Evolutionary conservation across 129 eudicot genomes (phyloP), one percentile per base, ranked within the genome.

Genomic region (Helianthus tuberosus): DNA sequence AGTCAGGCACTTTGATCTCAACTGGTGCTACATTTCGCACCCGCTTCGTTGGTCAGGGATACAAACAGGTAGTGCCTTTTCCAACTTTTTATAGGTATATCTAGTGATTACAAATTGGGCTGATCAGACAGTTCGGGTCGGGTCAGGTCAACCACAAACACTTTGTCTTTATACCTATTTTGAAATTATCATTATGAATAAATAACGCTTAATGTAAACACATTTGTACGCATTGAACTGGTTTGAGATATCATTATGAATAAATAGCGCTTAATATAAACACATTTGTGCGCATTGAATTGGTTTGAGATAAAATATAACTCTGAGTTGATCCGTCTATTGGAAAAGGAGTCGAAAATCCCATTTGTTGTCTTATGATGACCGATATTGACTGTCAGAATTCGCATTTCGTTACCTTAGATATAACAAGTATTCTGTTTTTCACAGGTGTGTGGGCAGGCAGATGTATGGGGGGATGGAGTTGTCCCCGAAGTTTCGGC

Each of bases 381-480:
- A 8, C 59, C 50, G 5, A 69, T 9, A 68, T 13, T 0, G 1
- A 69, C 46, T 50, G 63, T 55, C 16, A 5, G 11, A 72, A 78
- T 32, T 9, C 11, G 7, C 35, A 46, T 55, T 55, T 55, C 12
- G 35, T 48, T 20, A 13, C 8, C 39, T 39, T 66, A 54, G n/a
- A 38, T 58, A 43, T 66, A 66, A 76, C 55, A 20, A 8, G 8
- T 3, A 12, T 27, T 49, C 6, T 47, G n/a, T 1, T 36, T n/a
- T 25, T 12, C 41, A 17, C 75, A 89, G 98, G 98, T 94, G 46
- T 88, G 98, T 74, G 98, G 98, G 8, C 84, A 82, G 81, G 97
- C 97, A 67, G 97, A 90, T 41, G 97, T 91, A 38, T 94, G 97
- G 97, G 97, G 98, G 6, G 98, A 94, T 74, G 98, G 97, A 3